Percentiles rank a stretch among this genome's conserved stretches.
Conservation (phyloP, 2,329 filamentous ascomycete genomes). For the Diaporthe amygdali region DNA sequence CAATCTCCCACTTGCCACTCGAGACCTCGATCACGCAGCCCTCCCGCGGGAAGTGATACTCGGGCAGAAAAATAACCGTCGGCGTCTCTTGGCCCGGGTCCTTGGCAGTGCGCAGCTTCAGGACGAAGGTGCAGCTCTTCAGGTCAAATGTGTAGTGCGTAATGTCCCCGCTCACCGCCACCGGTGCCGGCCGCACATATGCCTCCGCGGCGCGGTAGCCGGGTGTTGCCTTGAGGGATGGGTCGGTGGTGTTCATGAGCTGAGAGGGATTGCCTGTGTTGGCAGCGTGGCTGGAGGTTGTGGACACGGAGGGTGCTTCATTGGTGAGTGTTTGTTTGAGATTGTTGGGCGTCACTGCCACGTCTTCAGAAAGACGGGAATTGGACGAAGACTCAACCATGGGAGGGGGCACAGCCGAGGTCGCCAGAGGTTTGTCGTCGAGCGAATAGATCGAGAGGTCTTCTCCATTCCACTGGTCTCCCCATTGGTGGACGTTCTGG, state of each 20-base stretch:
- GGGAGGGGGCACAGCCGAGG: conserved; percentile 41
- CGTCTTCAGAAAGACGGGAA: conserved; percentile 39
- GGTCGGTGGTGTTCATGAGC: conserved; percentile 45
- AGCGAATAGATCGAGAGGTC: conserved; percentile 88
- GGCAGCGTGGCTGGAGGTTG: conserved; percentile 44
- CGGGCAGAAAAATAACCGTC: conserved; percentile 85
- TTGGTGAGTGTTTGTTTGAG: conserved; percentile 75
- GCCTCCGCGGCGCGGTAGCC: conserved; percentile 93
- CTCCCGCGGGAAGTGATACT: conserved; percentile 87
- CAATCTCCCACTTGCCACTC: conserved; percentile 90
- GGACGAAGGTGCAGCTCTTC: conserved; percentile 75
- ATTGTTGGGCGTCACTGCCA: conserved; percentile 74
- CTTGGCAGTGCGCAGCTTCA: conserved; percentile 69
- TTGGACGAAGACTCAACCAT: conserved; percentile 46
- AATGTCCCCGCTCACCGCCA: conserved; percentile 75
- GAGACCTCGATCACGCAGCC: conserved; percentile 75
- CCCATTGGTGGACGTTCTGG: conserved; percentile 84
- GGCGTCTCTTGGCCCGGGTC: conserved; percentile 63
- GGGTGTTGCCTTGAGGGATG: conserved; percentile 60
- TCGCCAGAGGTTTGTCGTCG: conserved; percentile 73
- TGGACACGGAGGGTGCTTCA: conserved; percentile 62
- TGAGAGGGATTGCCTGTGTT: background rate
- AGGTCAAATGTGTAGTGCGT: conserved; percentile 81
- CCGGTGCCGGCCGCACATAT: conserved; percentile 84
- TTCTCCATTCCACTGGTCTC: conserved; percentile 97